These are phyloP conservation scores for Batrachochytrium dendrobatidis DNA, from an alignment of 371 early-diverging fungal species.

Conservation along the genomic window DNA sequence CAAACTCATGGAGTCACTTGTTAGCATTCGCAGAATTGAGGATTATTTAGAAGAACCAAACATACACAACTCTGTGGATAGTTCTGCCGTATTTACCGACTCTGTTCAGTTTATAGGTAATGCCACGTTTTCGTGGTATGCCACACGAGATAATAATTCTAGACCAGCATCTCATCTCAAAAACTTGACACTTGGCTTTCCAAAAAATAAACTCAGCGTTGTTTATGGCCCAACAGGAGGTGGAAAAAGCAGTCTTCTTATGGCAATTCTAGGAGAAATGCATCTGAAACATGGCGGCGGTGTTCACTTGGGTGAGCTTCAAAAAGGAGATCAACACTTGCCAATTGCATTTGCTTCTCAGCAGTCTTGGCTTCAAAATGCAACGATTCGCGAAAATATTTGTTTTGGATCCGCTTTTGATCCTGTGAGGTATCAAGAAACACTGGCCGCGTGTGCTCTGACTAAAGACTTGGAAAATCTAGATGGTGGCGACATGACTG, in stretches of 20 bases:
- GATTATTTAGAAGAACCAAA: background rate
- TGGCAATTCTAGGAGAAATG: slow-evolving; percentile 36
- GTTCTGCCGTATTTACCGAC: background rate
- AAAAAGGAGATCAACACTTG: background rate
- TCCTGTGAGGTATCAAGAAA: slow-evolving; percentile 5
- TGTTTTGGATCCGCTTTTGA: slow-evolving; percentile 59
- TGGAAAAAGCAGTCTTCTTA: slow-evolving; percentile 61
- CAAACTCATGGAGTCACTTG: slow-evolving; percentile 4
- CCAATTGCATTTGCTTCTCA: slow-evolving; percentile 37
- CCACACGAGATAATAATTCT: background rate
- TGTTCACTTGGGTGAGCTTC: slow-evolving; percentile 7
- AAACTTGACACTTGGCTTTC: slow-evolving; percentile 40
- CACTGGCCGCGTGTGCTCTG: slow-evolving; percentile 16
- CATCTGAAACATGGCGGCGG: slow-evolving; percentile 1
- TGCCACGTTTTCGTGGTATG: slow-evolving; percentile 17
- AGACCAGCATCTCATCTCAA: slow-evolving; percentile 7
- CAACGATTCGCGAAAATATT: slow-evolving; percentile 77
- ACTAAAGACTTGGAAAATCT: slow-evolving; percentile 60
- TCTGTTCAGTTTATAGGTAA: slow-evolving; percentile 8
- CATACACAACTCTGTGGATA: background rate
- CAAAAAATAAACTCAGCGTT: slow-evolving; percentile 51
- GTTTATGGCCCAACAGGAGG: slow-evolving; percentile 55
- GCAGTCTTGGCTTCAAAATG: slow-evolving; percentile 33
- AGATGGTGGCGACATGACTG: slow-evolving; percentile 72
- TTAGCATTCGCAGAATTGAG: slow-evolving; percentile 7